Evolutionary conservation across 2,329 filamentous ascomycete genomes (phyloP).

Genomic region (Colletotrichum sp.): DNA sequence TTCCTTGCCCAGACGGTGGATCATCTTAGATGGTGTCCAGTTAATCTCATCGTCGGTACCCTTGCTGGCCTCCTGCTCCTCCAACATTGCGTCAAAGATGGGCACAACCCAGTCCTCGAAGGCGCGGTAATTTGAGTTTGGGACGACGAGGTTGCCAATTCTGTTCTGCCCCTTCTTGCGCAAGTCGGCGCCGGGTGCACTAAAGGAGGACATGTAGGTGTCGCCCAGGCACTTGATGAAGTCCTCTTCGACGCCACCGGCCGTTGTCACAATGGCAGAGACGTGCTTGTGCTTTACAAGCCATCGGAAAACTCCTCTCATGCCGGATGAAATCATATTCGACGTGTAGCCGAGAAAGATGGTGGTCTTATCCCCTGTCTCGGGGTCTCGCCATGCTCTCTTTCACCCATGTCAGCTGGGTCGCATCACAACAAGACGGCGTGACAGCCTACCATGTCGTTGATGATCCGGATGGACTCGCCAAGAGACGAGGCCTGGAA

Average conservation of each 20-base stretch:
- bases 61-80: constrained; percentile 86
- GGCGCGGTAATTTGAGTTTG: constrained; percentile 95
- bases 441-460: constrained; percentile 79
- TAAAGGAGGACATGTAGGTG: constrained; percentile 91
- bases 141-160: constrained; percentile 94
- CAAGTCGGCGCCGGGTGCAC: constrained; percentile 75
- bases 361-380: constrained; percentile 80
- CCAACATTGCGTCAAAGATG: constrained; percentile 91
- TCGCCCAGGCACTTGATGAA: constrained; percentile 97
- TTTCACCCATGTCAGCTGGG: constrained; percentile 29
- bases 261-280: constrained; percentile 92
- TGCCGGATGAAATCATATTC: constrained; percentile 94
- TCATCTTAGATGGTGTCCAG: constrained; percentile 96
- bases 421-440: not conserved
- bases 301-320: constrained; percentile 90
- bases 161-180: constrained; percentile 89
- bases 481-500: constrained; percentile 73
- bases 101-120: constrained; percentile 99
- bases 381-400: constrained; percentile 82
- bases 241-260: constrained; percentile 95
- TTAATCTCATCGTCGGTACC: constrained; percentile 69
- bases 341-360: constrained; percentile 98
- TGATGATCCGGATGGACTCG: constrained; percentile 89
- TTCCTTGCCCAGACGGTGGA: constrained; percentile 87
- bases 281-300: constrained; percentile 93